These are phyloP conservation scores for Pythium aphanidermatum DNA, from an alignment of 352 stramenopile genomes.

Conservation along the genomic window DNA sequence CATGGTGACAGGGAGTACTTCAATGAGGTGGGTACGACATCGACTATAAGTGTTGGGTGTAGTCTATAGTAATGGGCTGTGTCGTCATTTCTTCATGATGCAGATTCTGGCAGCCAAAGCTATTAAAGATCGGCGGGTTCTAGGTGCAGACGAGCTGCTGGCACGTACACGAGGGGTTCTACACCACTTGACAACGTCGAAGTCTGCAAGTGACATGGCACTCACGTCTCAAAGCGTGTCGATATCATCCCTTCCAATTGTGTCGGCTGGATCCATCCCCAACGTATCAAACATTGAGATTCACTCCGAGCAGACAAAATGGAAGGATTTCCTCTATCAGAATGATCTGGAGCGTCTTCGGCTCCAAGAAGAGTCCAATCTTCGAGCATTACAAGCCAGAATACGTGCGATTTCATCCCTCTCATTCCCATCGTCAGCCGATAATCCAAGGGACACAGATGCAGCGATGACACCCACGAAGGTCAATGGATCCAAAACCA, in stretches of 20 bases:
- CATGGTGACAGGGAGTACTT: conserved; percentile 17
- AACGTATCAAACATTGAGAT: too few species aligned
- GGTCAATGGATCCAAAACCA: not conserved
- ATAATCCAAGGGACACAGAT: not conserved
- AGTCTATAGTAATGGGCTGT: too few species aligned
- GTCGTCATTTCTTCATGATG: too few species aligned
- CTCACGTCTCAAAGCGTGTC: too few species aligned
- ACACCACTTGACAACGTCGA: conserved; percentile 5
- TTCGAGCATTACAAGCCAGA: conserved; percentile 17
- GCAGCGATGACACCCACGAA: not conserved
- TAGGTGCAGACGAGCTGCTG: conserved; percentile 5
- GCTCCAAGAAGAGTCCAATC: conserved; percentile 15
- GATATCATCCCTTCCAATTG: too few species aligned
- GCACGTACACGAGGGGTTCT: conserved; percentile 16
- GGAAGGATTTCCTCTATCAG: conserved; percentile 26
- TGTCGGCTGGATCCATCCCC: too few species aligned
- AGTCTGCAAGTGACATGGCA: not conserved
- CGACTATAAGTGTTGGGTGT: too few species aligned
- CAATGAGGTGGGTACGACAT: conserved; percentile 13
- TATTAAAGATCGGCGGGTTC: not conserved
- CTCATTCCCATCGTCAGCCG: not conserved
- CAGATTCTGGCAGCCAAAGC: not conserved
- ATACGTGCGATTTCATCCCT: conserved; percentile 20
- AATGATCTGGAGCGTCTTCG: conserved; percentile 19
- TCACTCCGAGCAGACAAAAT: not conserved